Evolutionary conservation across 1,139 yeast genomes (phyloP).

Genomic region (Yamadazyma diospyri): DNA sequence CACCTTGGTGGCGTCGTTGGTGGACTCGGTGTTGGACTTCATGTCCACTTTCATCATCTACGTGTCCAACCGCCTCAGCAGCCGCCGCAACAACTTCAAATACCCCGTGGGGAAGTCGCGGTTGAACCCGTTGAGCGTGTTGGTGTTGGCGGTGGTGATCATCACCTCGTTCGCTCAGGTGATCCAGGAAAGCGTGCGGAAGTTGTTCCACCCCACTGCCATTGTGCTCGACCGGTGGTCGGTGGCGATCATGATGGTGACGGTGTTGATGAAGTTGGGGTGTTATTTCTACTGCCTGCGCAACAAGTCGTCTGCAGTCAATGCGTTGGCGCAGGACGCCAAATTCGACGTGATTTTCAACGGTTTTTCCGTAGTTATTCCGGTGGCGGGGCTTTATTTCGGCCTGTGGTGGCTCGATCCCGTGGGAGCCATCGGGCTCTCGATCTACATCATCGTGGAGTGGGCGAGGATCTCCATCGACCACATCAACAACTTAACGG

Average conservation of each 20-base stretch:
- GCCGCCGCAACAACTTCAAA: conserved; percentile 44
- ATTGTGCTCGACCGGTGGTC: conserved; percentile 56
- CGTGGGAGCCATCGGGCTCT: conserved; percentile 62
- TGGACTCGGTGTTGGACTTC: conserved; percentile 73
- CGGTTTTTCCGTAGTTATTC: conserved; percentile 66
- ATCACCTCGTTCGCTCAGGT: conserved; percentile 72
- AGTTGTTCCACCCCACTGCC: conserved; percentile 30
- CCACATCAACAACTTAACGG: conserved; percentile 72
- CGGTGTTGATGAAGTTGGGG: conserved; percentile 56
- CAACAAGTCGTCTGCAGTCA: conserved; percentile 66
- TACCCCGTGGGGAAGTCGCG: conserved; percentile 73
- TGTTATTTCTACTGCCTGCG: conserved; percentile 66
- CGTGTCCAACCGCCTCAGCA: conserved; percentile 57
- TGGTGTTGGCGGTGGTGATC: conserved; percentile 69
- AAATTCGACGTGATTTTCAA: conserved; percentile 73
- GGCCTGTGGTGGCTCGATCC: conserved; percentile 70
- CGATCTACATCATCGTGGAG: conserved; percentile 57
- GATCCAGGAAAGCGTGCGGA: conserved; percentile 56
- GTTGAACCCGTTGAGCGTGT: conserved; percentile 74
- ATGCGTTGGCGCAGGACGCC: conserved; percentile 82
- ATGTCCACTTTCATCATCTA: conserved; percentile 72
- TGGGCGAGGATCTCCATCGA: conserved; percentile 68
- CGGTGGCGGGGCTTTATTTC: conserved; percentile 51
- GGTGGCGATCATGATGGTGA: conserved; percentile 55
- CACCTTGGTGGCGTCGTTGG: conserved; percentile 73